Evolutionary conservation across 2,329 filamentous ascomycete species (phyloP).

Genomic region (Penicillium sp.): DNA sequence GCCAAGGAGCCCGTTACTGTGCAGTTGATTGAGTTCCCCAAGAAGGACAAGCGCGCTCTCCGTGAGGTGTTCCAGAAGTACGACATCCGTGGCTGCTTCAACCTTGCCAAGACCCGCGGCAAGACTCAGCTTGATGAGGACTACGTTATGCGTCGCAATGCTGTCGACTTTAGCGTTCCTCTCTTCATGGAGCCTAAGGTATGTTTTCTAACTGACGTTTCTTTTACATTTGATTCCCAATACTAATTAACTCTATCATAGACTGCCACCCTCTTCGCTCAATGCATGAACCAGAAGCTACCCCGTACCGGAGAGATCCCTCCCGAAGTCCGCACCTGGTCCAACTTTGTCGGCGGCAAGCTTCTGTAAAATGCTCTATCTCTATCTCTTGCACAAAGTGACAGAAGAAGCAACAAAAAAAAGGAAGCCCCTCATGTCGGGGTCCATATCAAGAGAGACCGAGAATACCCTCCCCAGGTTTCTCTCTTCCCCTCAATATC

Average conservation of each 20-base stretch:
- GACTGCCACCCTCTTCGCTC: constrained; percentile 93
- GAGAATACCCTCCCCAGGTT: not conserved
- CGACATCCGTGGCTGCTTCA: constrained; percentile 93
- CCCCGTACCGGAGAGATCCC: constrained; percentile 85
- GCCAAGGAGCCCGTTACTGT: constrained; percentile 66
- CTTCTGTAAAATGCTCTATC: constrained; percentile 38
- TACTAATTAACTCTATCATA: constrained; percentile 43
- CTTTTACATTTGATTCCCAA: not conserved
- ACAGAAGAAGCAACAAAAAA: constrained; percentile 5
- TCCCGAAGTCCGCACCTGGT: constrained; percentile 87
- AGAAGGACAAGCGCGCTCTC: constrained; percentile 88
- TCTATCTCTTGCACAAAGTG: constrained; percentile 18
- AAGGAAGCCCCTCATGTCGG: constrained; percentile 10
- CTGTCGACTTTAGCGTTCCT: constrained; percentile 95
- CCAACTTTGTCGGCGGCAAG: constrained; percentile 80
- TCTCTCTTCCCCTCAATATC: constrained; percentile 4
- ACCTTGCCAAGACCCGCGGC: constrained; percentile 77
- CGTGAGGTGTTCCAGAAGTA: constrained; percentile 96
- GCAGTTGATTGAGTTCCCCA: constrained; percentile 94
- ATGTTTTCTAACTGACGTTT: constrained; percentile 37
- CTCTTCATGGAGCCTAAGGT: constrained; percentile 99
- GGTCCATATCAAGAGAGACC: not conserved
- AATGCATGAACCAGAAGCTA: constrained; percentile 95
- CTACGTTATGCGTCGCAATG: constrained; percentile 97
- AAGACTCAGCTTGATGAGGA: constrained; percentile 86